Evolutionary conservation across 345 rosid genomes (phyloP).

Genomic region (Eucalyptus grandis): DNA sequence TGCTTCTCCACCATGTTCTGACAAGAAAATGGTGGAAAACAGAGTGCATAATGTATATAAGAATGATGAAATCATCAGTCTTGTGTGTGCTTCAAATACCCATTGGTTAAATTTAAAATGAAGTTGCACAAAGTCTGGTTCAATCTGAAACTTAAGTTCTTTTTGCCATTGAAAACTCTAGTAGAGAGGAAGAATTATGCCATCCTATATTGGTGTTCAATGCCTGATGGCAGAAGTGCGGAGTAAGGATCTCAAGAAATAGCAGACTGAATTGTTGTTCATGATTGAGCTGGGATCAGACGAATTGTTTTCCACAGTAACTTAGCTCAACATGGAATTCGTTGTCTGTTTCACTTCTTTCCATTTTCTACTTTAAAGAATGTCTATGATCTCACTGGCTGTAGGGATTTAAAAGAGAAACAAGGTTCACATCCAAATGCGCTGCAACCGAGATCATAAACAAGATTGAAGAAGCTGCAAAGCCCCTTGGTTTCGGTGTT

Average conservation of each 20-base stretch:
- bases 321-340: neutral
- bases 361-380: neutral
- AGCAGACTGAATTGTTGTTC: neutral
- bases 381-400: neutral
- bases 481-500: conserved; percentile 9
- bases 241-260: neutral
- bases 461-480: conserved; percentile 9
- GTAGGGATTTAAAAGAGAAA: conserved; percentile 9
- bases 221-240: neutral
- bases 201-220: neutral
- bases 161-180: neutral
- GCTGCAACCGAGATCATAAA: conserved; percentile 7
- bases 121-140: neutral
- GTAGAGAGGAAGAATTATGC: neutral
- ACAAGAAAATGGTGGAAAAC: neutral
- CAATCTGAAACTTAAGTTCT: neutral
- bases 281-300: neutral
- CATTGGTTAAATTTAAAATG: neutral
- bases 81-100: neutral
- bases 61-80: neutral
- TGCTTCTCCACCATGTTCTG: neutral
- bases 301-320: neutral
- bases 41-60: neutral
- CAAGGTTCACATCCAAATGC: conserved; percentile 4
- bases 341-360: neutral